Evolutionary conservation across 169 alveolate species (phyloP), one percentile per base, ranked within the genome.

Genomic region (Toxoplasma gondii): DNA sequence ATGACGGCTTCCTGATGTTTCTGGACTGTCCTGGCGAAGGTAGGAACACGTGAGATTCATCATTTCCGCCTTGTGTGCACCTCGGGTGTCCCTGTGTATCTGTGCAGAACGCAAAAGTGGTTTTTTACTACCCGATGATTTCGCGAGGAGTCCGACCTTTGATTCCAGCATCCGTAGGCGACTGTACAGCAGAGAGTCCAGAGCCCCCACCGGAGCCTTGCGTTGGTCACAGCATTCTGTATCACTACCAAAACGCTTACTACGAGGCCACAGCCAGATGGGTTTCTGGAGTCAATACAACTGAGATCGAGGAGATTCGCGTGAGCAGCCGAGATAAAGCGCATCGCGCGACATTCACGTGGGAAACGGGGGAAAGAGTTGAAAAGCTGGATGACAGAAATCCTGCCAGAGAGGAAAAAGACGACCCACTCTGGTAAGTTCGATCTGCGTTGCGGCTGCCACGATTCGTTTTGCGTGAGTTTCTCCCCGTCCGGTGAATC

Each of bases 231-330:
- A 44, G 24, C 78, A 54, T 91, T 16, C 92, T 92, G 38, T 91
- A 91, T 36, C 70, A 64, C 81, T n/a, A n/a, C 58, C 92, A 92
- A 67, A 92, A 81, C 74, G 17, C 67, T 1, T 45, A 24, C 29
- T 92, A 92, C 80, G 95, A 92, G 43, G 92, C 95, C 53, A 92
- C 88, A 29, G 95, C 95, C 88, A 91, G 95, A 7, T 92, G 95
- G 95, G 81, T 88, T 36, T 58, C 95, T 45, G 95, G 95, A 19
- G 88, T 92, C 38, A 92, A 92, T 19, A 84, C 95, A 34, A 84
- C 95, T 86, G 88, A 92, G 92, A 91, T 92, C 58, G 78, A 92
- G 17, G 54, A 53, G 10, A 86, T 81, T 64, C 95, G 92, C 49
- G 45, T 92, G 44, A 34, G 83, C 91, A 36, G 39, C 91, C 78